Evolutionary conservation across 1,284 basidiomycete genomes (phyloP), one percentile per base, ranked within the genome.

Genomic region (Tranzscheliella williamsii): DNA sequence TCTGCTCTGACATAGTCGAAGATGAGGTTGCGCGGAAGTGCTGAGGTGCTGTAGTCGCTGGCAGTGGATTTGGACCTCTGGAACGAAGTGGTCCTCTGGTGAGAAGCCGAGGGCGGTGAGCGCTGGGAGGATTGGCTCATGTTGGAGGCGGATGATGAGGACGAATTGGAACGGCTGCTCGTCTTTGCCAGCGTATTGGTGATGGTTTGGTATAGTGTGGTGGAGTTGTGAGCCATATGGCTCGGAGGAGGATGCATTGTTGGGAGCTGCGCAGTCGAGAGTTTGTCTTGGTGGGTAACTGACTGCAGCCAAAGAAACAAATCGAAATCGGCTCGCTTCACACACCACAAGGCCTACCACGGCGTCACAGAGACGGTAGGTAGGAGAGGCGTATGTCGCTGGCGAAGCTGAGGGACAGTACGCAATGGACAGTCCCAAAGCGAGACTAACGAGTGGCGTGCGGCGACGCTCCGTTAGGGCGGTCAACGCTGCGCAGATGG

Each of bases 1-100:
- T 67, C 66, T 2, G 64, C 39, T 5, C 60, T 49, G 18, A 76
- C 56, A 17, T 45, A 47, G 44, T 76, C 75, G 36, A 76, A 70
- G 30, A 49, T 37, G 24, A 70, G 41, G 8, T 48, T 47, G 23
- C 53, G 50, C 3, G 67, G 67, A 24, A 69, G 46, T 8, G 43
- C 33, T n/a, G 54, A 54, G 26, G 23, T 54, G 22, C 42, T 20
- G 26, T 42, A 34, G 18, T 39, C 24, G 16, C 4, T 20, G 17
- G 38, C 23, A 0, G 40, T 27, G 5, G 9, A 26, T n/a, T 38
- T 24, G 36, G 13, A 30, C 38, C 45, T 53, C 17, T 58, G 32
- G 24, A 32, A 40, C 4, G 60, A 63, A 7, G 46, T 38, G 23
- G 60, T 38, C 17, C 57, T 31, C 8, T 11, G 12, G 40, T 60